A percentile compares a stretch with the other conserved stretches of the same genome.
These are phyloP conservation scores for Candida dendrica DNA, from an alignment of 805 yeast genomes.

Conservation along the genomic window DNA sequence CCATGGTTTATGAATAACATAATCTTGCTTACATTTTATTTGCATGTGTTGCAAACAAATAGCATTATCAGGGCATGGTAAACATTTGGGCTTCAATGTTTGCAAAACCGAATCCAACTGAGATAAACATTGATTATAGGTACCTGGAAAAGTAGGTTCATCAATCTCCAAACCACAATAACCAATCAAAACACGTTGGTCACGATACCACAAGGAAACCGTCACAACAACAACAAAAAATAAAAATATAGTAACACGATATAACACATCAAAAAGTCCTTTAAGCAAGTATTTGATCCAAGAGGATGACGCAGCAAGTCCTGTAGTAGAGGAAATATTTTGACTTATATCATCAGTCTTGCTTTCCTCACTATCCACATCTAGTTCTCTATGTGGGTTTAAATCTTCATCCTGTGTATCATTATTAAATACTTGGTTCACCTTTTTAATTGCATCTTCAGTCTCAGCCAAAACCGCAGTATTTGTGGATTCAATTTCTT, in stretches of 20 bases:
- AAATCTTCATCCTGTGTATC: conserved; percentile 2
- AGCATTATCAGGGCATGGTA: conserved; percentile 77
- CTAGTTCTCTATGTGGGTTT: too few relatives aligned
- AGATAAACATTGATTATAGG: conserved; percentile 24
- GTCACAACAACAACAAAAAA: conserved; percentile 29
- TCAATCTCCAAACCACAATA: conserved; percentile 64
- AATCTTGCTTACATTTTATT: conserved; percentile 68
- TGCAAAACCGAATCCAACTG: conserved; percentile 39
- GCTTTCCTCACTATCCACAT: conserved; percentile 1
- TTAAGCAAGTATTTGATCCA: conserved; percentile 1
- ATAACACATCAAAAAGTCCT: conserved; percentile 9
- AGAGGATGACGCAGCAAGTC: not conserved
- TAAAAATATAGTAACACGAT: conserved; percentile 26
- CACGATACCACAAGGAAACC: conserved; percentile 54
- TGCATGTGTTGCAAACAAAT: conserved; percentile 56
- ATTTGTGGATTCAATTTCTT: conserved; percentile 18
- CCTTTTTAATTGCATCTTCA: conserved; percentile 21
- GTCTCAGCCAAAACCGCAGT: conserved; percentile 17
- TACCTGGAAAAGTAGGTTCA: conserved; percentile 30
- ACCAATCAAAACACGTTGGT: conserved; percentile 56
- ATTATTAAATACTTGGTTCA: conserved; percentile 13
- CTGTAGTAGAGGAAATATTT: not conserved
- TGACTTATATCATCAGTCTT: conserved; percentile 2
- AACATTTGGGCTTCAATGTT: conserved; percentile 52
- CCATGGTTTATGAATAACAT: conserved; percentile 43